Conservation (phyloP, 371 early-diverging fungal genomes). For the Mortierella sp. region DNA sequence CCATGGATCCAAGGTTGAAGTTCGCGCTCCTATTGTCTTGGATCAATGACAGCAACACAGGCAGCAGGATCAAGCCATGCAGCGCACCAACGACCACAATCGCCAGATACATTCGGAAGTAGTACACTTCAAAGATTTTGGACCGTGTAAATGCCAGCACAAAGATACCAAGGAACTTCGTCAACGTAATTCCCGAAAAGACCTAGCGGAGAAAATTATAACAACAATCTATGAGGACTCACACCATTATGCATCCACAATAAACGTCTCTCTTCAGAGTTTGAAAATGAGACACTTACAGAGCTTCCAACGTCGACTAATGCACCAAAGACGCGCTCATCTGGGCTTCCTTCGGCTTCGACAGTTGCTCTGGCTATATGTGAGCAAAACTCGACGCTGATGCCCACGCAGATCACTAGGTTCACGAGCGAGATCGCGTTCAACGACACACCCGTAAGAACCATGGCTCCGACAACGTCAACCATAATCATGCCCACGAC, state of each 20-base stretch:
- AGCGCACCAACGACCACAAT: conserved; percentile 77
- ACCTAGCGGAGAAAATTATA: conserved; percentile 57
- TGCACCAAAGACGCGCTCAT: conserved; percentile 58
- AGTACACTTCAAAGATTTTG: conserved; percentile 82
- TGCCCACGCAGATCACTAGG: conserved; percentile 80
- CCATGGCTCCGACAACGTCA: conserved; percentile 77
- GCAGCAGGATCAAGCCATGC: conserved; percentile 78
- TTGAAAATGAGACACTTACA: no score
- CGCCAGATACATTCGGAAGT: conserved; percentile 81
- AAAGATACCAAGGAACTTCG: conserved; percentile 80
- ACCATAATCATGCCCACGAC: conserved; percentile 74
- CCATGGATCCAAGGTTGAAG: conserved; percentile 35
- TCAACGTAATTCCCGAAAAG: conserved; percentile 80
- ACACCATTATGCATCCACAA: no score
- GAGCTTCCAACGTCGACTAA: conserved; percentile 78
- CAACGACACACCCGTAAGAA: conserved; percentile 71
- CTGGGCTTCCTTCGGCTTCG: conserved; percentile 64
- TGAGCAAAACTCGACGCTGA: conserved; percentile 83
- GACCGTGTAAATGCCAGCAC: conserved; percentile 79
- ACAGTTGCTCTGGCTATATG: conserved; percentile 78
- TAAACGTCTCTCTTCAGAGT: no score
- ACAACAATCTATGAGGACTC: background rate
- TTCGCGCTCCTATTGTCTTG: conserved; percentile 28
- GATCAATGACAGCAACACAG: conserved; percentile 70
- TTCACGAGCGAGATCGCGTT: conserved; percentile 84